phyloP scores from a whole-genome alignment of 2,329 filamentous ascomycete genomes.

The Mycosphaerella arachidis region DNA sequence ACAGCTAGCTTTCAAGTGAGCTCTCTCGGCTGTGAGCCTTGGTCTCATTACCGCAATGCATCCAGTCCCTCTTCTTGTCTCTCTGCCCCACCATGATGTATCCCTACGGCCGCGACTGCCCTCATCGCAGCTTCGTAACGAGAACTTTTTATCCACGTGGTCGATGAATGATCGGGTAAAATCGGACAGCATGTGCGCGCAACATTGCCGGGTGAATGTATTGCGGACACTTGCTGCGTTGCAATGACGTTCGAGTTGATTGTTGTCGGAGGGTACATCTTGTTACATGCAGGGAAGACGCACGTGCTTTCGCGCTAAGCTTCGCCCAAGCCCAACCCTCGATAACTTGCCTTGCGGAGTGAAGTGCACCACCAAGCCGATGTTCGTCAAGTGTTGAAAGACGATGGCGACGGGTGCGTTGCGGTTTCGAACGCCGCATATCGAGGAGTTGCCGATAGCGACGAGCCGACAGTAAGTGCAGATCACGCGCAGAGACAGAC shows the following conservation, averaged over 20 bases:
- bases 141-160: background rate
- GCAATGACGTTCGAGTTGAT: background rate
- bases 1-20: background rate
- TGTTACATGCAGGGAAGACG: background rate
- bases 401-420: conserved; percentile 16
- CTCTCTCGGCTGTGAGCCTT: background rate
- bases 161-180: background rate
- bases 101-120: background rate
- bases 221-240: background rate
- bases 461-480: conserved; percentile 49
- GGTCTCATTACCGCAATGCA: background rate
- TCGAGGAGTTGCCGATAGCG: conserved; percentile 72
- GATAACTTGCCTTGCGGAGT: background rate
- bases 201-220: background rate
- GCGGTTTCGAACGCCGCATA: conserved; percentile 57
- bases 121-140: background rate
- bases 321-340: background rate
- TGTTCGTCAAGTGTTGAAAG: background rate
- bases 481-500: background rate
- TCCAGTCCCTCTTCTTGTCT: background rate
- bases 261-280: background rate
- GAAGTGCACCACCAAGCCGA: background rate
- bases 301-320: background rate
- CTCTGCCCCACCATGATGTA: background rate
- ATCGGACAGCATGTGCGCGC: background rate